These are phyloP conservation scores for Jimgerdemannia lactiflua DNA, from an alignment of 192 early-diverging fungal genomes.

Conservation along the genomic window DNA sequence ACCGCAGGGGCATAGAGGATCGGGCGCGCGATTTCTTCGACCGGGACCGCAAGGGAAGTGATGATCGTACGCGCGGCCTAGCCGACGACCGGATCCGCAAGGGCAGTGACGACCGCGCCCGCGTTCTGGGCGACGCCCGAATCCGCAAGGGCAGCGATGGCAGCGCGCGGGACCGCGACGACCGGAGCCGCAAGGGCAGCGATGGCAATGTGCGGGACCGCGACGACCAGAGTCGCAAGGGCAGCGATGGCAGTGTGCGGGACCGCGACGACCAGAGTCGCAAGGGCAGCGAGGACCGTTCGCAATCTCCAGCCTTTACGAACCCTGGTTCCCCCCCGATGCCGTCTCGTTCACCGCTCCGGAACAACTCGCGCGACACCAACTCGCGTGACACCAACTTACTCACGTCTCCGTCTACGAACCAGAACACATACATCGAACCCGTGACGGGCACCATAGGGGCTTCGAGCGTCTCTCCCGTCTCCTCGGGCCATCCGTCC, in stretches of 20 bases:
- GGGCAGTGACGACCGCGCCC: background rate
- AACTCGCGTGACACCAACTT: background rate
- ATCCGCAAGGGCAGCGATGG: background rate
- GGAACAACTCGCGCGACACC: background rate
- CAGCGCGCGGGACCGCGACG: too few species aligned
- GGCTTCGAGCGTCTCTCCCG: background rate
- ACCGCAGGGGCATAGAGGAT: background rate
- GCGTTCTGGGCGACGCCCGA: too few species aligned
- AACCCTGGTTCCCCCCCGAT: background rate
- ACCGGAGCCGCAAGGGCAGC: background rate
- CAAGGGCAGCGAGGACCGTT: background rate
- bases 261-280: too few species aligned
- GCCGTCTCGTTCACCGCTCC: background rate
- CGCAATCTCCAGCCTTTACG: background rate
- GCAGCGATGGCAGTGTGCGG: background rate
- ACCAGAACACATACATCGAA: background rate
- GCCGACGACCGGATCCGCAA: too few species aligned
- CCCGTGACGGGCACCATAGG: background rate
- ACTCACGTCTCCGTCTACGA: background rate
- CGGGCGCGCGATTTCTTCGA: background rate
- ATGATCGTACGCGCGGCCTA: background rate
- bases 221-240: too few species aligned
- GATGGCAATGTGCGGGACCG: background rate
- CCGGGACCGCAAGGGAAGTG: background rate
- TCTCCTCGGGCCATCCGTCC: background rate